Evolutionary conservation across 164 flowering plant genomes (phyloP), one percentile per base, ranked within the genome.

Genomic region (Litsea cubeba): DNA sequence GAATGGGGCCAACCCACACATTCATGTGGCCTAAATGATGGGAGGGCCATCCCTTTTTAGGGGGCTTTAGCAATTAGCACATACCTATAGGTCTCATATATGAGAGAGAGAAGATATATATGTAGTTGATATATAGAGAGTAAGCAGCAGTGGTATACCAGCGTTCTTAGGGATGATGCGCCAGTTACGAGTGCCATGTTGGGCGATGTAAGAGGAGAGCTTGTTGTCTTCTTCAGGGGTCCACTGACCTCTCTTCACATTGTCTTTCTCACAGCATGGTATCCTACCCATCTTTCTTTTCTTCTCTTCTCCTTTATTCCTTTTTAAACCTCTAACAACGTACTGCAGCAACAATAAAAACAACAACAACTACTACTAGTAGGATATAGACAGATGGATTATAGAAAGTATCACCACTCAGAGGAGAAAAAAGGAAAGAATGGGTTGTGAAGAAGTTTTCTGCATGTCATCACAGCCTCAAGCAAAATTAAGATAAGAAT

Each of bases 161-260:
- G 97, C 99, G 79, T 95, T 92, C 80, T 92, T 93, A 68, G 99
- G 98, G 72, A 93, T 93, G 84, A 92, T 96, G 60, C 99, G 95
- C 97, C 99, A 95, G 76, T 95, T 93, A 8, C 97, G 92, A 74
- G 99, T 93, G 74, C 98, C 97, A 62, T 95, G 95, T 76, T 91
- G 96, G 69, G 98, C 95, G 35, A 93, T 93, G 81, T 95, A 93
- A 23, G 98, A 89, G 46, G 96, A 84, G 24, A 95, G 92, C 84
- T 95, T 95, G 82, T 87, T 90, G 82, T 93, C 98, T 83, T 95
- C 98, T 77, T 95, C 97, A 1, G 98, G 98, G 0, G 98, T 92
- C 99, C 98, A 95, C 72, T 93, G 98, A 1, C 99, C 98, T 68
- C 97, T 88, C 80, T 93, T 91, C 74, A 96, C 99, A 72, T 86